Evolutionary conservation across 2,329 filamentous ascomycete genomes (phyloP), one percentile per base, ranked within the genome.

Genomic region (Trichophyton schoenleinii): DNA sequence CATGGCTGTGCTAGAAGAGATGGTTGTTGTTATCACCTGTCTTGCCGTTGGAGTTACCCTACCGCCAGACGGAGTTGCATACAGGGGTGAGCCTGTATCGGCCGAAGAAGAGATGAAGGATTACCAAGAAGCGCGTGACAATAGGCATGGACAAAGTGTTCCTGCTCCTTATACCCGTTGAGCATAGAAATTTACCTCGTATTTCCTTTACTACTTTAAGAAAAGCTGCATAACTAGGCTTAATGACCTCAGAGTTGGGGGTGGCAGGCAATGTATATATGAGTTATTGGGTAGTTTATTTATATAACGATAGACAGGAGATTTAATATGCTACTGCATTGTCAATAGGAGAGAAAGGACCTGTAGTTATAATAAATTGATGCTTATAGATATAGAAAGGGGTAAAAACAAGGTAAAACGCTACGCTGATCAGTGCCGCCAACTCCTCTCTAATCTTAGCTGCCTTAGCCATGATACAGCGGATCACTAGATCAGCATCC

Each of bases 1-100:
- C 46, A 78, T 82, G 74, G 72, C 75, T 3, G 70, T 81, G 5
- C 62, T 82, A 25, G 77, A 80, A 71, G 81, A 84, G 69, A 74
- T 82, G 44, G 66, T 75, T 6, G 73, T 80, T 20, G 74, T 81
- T 1, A 52, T 73, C 3, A 71, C 79, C 42, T 77, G 69, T 44
- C 67, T 76, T n/a, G 68, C 65, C n/a, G 64, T 68, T 8, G 71
- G 73, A 1, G 7, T 55, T 25, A 38, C 52, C n/a, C 28, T 55
- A 18, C 25, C 36, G 2, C n/a, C 13, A 36, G 52, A 20, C 8
- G 52, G 52, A 55, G n/a, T 18, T 28, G 13, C 31, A 7, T 36
- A 20, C n/a, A 28, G 18, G 28, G 28, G 52, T 8, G 25, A 34
- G 13, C 18, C 52, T 28, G n/a, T 3, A n/a, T 20, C 52, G 1